A percentile compares a stretch with the other conserved stretches of the same genome.
Conservation (phyloP, 352 stramenopile genomes). For the Phytopythium chamaehyphon region DNA sequence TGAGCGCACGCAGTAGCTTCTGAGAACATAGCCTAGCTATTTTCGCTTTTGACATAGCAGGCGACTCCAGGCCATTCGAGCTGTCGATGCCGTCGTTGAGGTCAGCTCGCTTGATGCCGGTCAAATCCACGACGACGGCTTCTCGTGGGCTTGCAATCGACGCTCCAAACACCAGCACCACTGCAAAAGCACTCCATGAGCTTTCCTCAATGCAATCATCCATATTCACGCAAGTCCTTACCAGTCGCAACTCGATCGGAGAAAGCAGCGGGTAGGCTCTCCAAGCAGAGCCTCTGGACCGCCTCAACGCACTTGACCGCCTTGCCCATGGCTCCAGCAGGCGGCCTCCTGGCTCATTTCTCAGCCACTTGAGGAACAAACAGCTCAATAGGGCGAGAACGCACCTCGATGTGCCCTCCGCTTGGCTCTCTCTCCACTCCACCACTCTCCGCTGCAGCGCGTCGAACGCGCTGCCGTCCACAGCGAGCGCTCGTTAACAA, state of each 20-base stretch:
- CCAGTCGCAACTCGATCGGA: slow-evolving; percentile 28
- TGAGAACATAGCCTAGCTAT: slow-evolving; percentile 44
- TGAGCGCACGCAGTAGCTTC: slow-evolving; percentile 55
- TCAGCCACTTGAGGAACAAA: slow-evolving; percentile 6
- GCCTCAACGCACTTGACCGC: slow-evolving; percentile 40
- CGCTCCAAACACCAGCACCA: slow-evolving; percentile 53
- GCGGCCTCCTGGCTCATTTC: slow-evolving; percentile 14
- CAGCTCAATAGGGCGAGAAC: too few species aligned
- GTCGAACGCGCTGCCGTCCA: slow-evolving; percentile 11
- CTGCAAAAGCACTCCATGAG: slow-evolving; percentile 15
- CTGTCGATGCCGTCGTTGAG: neutral
- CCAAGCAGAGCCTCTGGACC: slow-evolving; percentile 23
- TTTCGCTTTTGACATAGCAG: slow-evolving; percentile 22
- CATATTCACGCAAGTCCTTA: slow-evolving; percentile 1
- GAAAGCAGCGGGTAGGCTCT: slow-evolving; percentile 31
- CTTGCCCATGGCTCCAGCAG: slow-evolving; percentile 35
- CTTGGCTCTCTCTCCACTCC: slow-evolving; percentile 11
- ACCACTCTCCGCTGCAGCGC: slow-evolving; percentile 29
- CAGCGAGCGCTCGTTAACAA: too few species aligned
- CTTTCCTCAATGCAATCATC: neutral
- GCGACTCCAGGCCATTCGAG: neutral
- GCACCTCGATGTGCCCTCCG: neutral
- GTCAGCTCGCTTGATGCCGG: neutral
- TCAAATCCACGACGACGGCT: slow-evolving; percentile 47
- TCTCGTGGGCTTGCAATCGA: slow-evolving; percentile 53